phyloP scores from a whole-genome alignment of 495 filamentous ascomycete genomes.

The Penicillium longicatenatum region DNA sequence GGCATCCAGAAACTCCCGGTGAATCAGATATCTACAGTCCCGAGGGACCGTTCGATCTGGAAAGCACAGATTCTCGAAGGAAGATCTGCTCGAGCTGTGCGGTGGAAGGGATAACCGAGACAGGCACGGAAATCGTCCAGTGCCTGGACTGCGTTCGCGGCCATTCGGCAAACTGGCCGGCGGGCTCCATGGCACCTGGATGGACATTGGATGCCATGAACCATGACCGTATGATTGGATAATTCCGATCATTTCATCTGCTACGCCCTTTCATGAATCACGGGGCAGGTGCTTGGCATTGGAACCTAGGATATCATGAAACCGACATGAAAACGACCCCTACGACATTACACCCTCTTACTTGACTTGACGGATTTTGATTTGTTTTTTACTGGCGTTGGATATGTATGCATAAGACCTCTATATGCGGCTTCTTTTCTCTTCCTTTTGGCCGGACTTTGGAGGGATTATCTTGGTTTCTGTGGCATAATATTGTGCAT shows the following conservation, averaged over 20 bases:
- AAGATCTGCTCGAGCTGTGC: slow-evolving; percentile 48
- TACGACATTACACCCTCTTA: background rate
- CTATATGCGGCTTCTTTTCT: background rate
- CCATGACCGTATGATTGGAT: slow-evolving; percentile 6
- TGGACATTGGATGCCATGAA: slow-evolving; percentile 22
- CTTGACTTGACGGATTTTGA: background rate
- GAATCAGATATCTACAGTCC: slow-evolving; percentile 10
- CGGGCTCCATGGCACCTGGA: slow-evolving; percentile 6
- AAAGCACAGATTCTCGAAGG: slow-evolving; percentile 15
- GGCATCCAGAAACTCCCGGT: background rate
- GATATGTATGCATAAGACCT: background rate
- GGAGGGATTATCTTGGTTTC: background rate
- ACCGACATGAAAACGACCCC: background rate
- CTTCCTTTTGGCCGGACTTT: background rate
- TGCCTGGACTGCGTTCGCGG: slow-evolving; percentile 42
- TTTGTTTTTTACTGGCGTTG: background rate
- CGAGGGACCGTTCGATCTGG: slow-evolving; percentile 6
- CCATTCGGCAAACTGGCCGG: slow-evolving; percentile 15
- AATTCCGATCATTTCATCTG: background rate
- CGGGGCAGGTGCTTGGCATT: background rate
- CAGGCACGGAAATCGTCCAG: slow-evolving; percentile 38
- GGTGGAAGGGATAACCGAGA: slow-evolving; percentile 44
- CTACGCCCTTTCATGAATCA: background rate
- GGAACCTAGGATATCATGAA: background rate
- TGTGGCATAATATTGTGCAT: background rate